Base-by-base conservation (phyloP, 768 basidiomycete species). In the Naganishia friedmannii region DNA sequence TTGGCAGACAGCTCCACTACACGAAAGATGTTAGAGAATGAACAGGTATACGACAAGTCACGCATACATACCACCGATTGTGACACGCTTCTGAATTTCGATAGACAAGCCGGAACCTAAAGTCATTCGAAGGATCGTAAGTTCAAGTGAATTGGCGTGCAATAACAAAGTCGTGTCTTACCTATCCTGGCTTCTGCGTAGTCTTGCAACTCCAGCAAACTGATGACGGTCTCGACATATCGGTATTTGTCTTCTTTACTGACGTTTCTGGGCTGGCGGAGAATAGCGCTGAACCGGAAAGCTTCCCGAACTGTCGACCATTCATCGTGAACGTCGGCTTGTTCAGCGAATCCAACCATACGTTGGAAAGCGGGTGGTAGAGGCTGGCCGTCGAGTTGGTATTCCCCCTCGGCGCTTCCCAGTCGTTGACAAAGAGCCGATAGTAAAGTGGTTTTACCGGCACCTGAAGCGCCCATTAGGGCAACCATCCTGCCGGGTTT, bases 1-100 rank as follows among this genome's bases (percentile, higher is more conserved):
- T 92, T 93, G 6, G 91, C 90, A 56, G 91, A 91, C 12, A 94
- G 83, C 77, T 93, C 91, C 32, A 58, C 57, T 58, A 17, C 19
- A 55, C 29, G 21, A 19, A 23, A 23, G 7, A 32, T 34, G 34
- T 58, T 34, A 39, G 31, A n/a, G 7, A 7, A 31, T 3, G 21
- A 23, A 23, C 57, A 39, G 3, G 12, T 10, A 13, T 19, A n/a
- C 1, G 7, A 37, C 5, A n/a, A 15, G 17, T 8, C 4, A 17
- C 34, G 34, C 29, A 39, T 23, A 58, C 57, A 23, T 39, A 58
- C 57, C 77, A 66, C 77, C 77, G 51, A 78, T 78, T 15, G 77
- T 78, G 34, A 78, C 55, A 53, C 77, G 74, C 68, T 78, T 78
- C 42, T 75, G 69, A 66, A 76, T 75, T 56, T 78, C 77, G 34